Evolutionary conservation across 768 basidiomycete genomes (phyloP).

Genomic region (Hericium erinaceus): DNA sequence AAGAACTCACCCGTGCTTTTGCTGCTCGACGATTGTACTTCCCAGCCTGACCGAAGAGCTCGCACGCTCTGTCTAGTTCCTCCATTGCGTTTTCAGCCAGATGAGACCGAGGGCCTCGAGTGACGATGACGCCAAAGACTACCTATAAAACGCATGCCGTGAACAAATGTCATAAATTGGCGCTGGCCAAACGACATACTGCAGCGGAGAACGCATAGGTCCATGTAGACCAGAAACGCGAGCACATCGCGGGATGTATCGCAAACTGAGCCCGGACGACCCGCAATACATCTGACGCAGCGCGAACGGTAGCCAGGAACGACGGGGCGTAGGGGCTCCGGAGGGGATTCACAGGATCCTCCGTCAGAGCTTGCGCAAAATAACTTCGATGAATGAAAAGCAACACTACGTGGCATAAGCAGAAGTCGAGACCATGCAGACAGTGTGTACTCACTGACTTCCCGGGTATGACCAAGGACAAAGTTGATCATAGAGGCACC

Average conservation of each 20-base stretch:
- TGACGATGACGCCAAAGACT: constrained; percentile 73
- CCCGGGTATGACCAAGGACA: constrained; percentile 26
- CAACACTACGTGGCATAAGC: constrained; percentile 28
- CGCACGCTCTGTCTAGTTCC: constrained; percentile 59
- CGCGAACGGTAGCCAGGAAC: constrained; percentile 41
- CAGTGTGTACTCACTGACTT: constrained; percentile 23
- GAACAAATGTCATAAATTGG: constrained; percentile 8
- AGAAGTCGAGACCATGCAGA: neutral
- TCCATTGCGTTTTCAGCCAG: constrained; percentile 58
- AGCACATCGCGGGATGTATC: constrained; percentile 35
- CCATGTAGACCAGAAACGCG: constrained; percentile 54
- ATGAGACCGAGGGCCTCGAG: constrained; percentile 59
- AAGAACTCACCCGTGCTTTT: constrained; percentile 48
- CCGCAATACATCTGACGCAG: constrained; percentile 38
- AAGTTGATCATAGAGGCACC: constrained; percentile 30
- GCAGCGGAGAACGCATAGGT: constrained; percentile 45
- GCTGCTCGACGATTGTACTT: constrained; percentile 49
- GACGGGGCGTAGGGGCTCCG: constrained; percentile 40
- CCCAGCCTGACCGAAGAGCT: constrained; percentile 58
- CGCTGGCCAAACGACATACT: constrained; percentile 33
- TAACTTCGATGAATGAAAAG: constrained; percentile 47
- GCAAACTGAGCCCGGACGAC: constrained; percentile 32
- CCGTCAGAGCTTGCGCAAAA: constrained; percentile 47
- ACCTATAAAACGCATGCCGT: constrained; percentile 33
- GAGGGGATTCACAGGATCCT: constrained; percentile 38